Evolutionary conservation across 805 yeast genomes (phyloP), one percentile per base, ranked within the genome.

Genomic region (Candida boleticola): DNA sequence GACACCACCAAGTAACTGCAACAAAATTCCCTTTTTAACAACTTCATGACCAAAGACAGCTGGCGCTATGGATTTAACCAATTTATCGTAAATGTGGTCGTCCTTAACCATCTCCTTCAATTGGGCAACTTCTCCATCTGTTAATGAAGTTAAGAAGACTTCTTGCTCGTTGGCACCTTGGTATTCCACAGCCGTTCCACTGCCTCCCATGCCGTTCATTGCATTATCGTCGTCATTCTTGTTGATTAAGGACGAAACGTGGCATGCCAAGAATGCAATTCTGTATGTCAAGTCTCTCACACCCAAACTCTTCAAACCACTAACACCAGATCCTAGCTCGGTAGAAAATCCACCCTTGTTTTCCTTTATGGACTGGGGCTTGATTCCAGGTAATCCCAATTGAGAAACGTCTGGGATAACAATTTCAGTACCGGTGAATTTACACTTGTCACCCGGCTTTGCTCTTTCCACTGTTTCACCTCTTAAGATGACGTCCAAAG

Each of bases 391-490:
- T 29, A 93, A 70, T 4, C 97, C 97, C 41, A 92, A 72, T 65
- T 93, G 99, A 2, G 95, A 73, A 5, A 93, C 85, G 63, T 92
- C 98, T 1, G 99, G 99, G 17, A 92, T 80, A 6, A 90, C 98
- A 45, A 93, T 89, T 58, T 89, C 93, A 1, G 96, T 84, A 36
- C 99, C 99, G 0, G 96, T 88, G 61, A 93, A 89, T 51, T 81
- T 80, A 66, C 97, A 87, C 60, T 88, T 85, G 64, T 92, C 98
- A 51, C 99, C 99, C 1, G 99, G 97, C 63, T 92, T 93, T 2
- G 97, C 97, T 50, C 89, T 76, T 59, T 92, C 99, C 6, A 93
- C 98, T 41, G 89, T 76, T 52, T 92, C 97, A 39, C 98, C 98
- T 54, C 99, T 76, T 44, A 92, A 66, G 39, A 92, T 85, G 19